Base-by-base conservation (phyloP, 371 early-diverging fungal genomes). In the Syncephalis plumigaleata region DNA sequence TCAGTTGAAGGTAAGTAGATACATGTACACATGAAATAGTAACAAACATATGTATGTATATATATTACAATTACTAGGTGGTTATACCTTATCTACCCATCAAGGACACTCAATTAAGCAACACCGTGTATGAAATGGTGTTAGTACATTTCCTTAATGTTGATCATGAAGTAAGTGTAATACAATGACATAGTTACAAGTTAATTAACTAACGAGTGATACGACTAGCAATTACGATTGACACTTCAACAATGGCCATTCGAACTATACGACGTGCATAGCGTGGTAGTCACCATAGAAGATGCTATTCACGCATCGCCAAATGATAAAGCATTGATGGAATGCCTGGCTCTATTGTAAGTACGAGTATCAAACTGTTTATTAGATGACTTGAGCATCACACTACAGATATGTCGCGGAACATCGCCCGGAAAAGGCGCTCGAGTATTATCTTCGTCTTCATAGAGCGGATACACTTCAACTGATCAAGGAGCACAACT, bases 111-210 rank as follows among this genome's bases (percentile, higher is more conserved):
- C 75, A 69, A 44, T 68, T 96, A 23, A 71, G 79, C 21, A 71
- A 67, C 46, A 75, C 84, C 0, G 70, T 87, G 1, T 96, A 96
- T 55, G 92, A 93, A 57, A 73, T 91, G 59, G 79, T 89, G 0
- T 59, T 96, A 36, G 77, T 72, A 1, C 68, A 75, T 53, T 77
- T 75, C 43, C 54, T 79, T 46, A 67, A 71, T 42, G 63, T 68
- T 37, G 83, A 84, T 57, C 70, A 68, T 38, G 54, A 63, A 62
- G 82, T 72, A 56, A 39, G 52, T n/a, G 25, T 20, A 39, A 38
- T 0, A 36, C 22, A 18, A 31, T 23, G 9, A 13, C 8, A 26
- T n/a, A 1, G 25, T 15, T 39, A 17, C 7, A 31, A 16, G 26
- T 8, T 39, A 44, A 11, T 16, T 45, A 22, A n/a, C 7, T 42